Conservation (phyloP, 2,329 filamentous ascomycete genomes). For the Xylariales sp. region DNA sequence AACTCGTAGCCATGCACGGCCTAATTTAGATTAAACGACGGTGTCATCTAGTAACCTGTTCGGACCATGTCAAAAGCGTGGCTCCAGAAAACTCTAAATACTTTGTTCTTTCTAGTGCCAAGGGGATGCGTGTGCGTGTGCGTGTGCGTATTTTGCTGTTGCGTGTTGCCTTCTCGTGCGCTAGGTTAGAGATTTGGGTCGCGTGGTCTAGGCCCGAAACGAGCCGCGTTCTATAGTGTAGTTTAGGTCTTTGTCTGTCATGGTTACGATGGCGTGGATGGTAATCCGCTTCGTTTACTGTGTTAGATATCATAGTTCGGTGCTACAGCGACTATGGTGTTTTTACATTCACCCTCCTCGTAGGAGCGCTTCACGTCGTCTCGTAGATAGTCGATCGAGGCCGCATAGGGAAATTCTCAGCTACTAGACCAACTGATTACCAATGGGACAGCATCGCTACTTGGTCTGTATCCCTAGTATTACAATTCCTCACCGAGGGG, state of each 20-base stretch:
- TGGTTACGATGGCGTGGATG: background rate
- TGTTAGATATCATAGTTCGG: background rate
- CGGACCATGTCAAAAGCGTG: background rate
- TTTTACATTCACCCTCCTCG: background rate
- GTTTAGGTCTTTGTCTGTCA: background rate
- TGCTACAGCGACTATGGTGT: background rate
- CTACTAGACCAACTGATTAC: background rate
- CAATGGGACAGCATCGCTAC: background rate
- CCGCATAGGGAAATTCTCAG: background rate
- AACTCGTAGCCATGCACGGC: background rate
- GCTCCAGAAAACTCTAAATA: conserved; percentile 6
- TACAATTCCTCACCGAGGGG: background rate
- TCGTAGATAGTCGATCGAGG: background rate
- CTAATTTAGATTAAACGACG: conserved; percentile 13
- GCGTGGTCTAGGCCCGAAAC: background rate
- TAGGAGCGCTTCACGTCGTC: background rate
- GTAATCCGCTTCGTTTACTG: background rate
- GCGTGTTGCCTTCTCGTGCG: too few relatives aligned
- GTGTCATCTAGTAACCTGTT: background rate
- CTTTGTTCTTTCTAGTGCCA: background rate
- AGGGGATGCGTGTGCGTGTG: background rate
- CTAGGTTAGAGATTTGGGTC: too few relatives aligned
- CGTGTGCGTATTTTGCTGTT: too few relatives aligned
- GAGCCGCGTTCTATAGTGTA: background rate
- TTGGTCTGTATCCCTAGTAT: background rate